Evolutionary conservation across 306 rosid species (phyloP).

Genomic region (Inga laurina): DNA sequence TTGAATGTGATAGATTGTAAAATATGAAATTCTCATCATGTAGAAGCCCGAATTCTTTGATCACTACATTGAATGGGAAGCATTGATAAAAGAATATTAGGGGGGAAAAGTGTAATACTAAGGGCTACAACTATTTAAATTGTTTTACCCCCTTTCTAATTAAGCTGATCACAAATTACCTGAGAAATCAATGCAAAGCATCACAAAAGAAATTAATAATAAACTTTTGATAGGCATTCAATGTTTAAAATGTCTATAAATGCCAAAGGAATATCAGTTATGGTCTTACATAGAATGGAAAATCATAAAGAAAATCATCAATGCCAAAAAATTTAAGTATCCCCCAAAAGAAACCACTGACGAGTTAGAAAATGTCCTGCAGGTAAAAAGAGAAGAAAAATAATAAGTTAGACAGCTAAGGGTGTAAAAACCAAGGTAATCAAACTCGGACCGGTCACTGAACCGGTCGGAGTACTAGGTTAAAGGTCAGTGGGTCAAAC

Average conservation of each 20-base stretch:
- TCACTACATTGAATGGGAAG: neutral
- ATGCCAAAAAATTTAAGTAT: constrained; percentile 23
- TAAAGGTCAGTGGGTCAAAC: too few relatives aligned
- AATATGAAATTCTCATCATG: too few relatives aligned
- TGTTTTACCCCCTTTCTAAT: neutral
- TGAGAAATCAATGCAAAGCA: neutral
- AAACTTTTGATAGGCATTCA: neutral
- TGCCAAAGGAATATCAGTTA: neutral
- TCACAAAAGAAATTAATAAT: neutral
- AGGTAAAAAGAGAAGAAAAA: neutral
- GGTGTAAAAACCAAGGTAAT: too few relatives aligned
- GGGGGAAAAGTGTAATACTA: neutral
- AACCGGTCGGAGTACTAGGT: too few relatives aligned
- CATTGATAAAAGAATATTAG: neutral
- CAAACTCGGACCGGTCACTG: too few relatives aligned
- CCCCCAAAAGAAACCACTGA: constrained; percentile 31
- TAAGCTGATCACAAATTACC: neutral
- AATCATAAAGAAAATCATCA: constrained; percentile 41
- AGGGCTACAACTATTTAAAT: too few relatives aligned
- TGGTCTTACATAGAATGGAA: constrained; percentile 29
- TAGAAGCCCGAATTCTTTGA: too few relatives aligned
- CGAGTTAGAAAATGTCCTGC: constrained; percentile 41
- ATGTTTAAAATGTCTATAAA: neutral
- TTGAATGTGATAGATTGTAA: too few relatives aligned
- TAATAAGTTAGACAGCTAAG: neutral